Evolutionary conservation across 495 filamentous ascomycete genomes (phyloP).

Genomic region (Lophium mytilinum): DNA sequence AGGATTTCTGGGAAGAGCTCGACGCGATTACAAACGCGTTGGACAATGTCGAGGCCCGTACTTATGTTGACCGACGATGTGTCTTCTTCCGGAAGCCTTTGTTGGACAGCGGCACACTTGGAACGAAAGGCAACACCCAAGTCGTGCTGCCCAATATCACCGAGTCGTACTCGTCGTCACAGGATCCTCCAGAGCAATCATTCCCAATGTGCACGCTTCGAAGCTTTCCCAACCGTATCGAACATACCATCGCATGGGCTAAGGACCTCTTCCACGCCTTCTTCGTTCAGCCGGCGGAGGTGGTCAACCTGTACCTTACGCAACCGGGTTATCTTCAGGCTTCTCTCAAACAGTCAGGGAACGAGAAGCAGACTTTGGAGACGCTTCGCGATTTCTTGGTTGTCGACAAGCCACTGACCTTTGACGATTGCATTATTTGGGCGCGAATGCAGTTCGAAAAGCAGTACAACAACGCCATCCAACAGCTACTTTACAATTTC

Average conservation of each 20-base stretch:
- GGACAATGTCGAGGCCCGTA: slow-evolving; percentile 95
- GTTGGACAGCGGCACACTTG: slow-evolving; percentile 91
- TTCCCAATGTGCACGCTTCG: slow-evolving; percentile 98
- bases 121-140: slow-evolving; percentile 97
- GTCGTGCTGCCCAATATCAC: slow-evolving; percentile 85
- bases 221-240: slow-evolving; percentile 97
- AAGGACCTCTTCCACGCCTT: slow-evolving; percentile 89
- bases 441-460: slow-evolving; percentile 88
- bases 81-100: slow-evolving; percentile 98
- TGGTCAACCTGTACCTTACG: slow-evolving; percentile 88
- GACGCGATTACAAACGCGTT: slow-evolving; percentile 95
- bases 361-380: slow-evolving; percentile 92
- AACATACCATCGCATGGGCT: slow-evolving; percentile 98
- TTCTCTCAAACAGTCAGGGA: slow-evolving; percentile 87
- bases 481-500: slow-evolving; percentile 96
- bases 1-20: slow-evolving; percentile 84
- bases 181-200: slow-evolving; percentile 95
- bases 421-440: slow-evolving; percentile 95
- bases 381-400: slow-evolving; percentile 86
- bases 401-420: slow-evolving; percentile 81
- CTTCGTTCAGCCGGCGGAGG: slow-evolving; percentile 88
- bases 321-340: slow-evolving; percentile 86
- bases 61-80: slow-evolving; percentile 94
- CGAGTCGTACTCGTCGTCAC: slow-evolving; percentile 97
- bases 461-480: slow-evolving; percentile 95